Evolutionary conservation across 129 eudicot genomes (phyloP).

Genomic region (Oenanthe sinensis): DNA sequence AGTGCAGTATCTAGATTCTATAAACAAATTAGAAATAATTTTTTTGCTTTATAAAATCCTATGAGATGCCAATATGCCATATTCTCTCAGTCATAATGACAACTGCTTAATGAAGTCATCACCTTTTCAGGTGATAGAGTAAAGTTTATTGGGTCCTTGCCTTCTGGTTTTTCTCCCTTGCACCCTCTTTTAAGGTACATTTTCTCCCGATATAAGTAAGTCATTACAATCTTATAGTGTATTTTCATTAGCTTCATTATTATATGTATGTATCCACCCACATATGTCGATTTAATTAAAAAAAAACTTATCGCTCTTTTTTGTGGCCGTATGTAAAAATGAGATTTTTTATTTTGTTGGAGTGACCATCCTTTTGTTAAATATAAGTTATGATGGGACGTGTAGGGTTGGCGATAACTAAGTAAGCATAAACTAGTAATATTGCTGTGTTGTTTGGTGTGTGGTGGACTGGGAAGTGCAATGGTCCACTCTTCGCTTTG

Average conservation of each 20-base stretch:
- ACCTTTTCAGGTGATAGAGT: conserved; percentile 81
- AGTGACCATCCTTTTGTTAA: not conserved
- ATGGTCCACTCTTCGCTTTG: no score
- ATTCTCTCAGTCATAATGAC: not conserved
- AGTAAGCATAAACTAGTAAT: not conserved
- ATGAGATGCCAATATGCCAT: not conserved
- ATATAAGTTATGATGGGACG: not conserved
- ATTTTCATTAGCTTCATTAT: not conserved
- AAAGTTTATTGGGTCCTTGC: conserved; percentile 58
- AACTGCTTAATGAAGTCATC: not conserved
- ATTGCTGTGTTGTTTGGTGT: not conserved
- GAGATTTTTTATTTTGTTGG: not conserved
- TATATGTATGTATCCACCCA: not conserved
- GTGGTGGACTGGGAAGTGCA: not conserved
- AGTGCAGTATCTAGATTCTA: not conserved
- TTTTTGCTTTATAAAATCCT: not conserved
- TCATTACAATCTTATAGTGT: not conserved
- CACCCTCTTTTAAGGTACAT: conserved; percentile 56
- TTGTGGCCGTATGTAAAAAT: not conserved
- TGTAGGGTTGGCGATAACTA: not conserved
- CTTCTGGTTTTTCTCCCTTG: conserved; percentile 42
- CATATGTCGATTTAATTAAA: not conserved
- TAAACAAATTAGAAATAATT: not conserved
- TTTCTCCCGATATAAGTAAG: conserved; percentile 7
- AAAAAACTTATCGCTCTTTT: not conserved